phyloP scores from a whole-genome alignment of 176 grass and related monocot genomes.

The Paspalum vaginatum region DNA sequence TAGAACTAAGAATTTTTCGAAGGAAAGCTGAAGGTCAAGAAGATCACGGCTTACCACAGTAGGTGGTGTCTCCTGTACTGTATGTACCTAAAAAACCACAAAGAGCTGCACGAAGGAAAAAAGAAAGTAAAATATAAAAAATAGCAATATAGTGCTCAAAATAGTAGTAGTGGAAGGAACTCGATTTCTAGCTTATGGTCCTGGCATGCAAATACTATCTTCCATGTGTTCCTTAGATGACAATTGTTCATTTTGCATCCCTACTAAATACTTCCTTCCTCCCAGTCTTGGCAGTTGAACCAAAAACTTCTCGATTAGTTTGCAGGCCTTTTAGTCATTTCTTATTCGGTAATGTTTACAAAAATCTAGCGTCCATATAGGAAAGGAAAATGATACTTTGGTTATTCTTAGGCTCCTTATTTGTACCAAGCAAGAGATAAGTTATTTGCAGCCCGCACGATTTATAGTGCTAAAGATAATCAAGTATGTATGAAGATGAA shows the following conservation, averaged over 20 bases:
- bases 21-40: not conserved
- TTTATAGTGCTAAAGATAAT: conserved; percentile 23
- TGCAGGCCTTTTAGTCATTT: not conserved
- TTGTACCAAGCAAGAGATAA: conserved; percentile 3
- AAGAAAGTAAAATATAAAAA: not conserved
- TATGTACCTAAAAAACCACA: not conserved
- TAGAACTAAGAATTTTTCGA: not conserved
- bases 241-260: not conserved
- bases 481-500: conserved; percentile 6
- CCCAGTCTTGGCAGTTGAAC: not conserved
- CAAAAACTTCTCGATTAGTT: not conserved
- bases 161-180: not conserved
- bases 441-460: not conserved
- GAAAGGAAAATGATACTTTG: conserved; percentile 24
- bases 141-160: not conserved
- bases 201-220: not conserved
- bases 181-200: not conserved
- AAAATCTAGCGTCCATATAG: not conserved
- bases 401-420: not conserved
- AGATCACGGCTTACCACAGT: not conserved
- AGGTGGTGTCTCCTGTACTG: not conserved
- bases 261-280: not conserved
- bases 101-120: not conserved
- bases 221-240: not conserved
- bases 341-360: not conserved